These are phyloP conservation scores for Chamaenerion angustifolium DNA, from an alignment of 345 rosid species.

Conservation along the genomic window DNA sequence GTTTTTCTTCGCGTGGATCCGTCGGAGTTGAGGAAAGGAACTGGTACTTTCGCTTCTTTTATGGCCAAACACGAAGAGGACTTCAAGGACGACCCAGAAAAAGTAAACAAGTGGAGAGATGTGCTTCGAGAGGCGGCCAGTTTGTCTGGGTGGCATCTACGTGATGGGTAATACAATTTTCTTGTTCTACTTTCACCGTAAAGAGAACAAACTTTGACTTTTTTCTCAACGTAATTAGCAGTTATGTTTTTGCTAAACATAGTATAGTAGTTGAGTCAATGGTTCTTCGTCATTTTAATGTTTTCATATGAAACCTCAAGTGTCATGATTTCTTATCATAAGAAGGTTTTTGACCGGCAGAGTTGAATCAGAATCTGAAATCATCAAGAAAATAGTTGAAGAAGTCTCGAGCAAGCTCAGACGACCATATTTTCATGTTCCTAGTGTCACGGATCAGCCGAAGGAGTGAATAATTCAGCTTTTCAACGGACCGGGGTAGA, in stretches of 20 bases:
- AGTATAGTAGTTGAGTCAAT: neutral
- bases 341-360: neutral
- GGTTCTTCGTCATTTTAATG: neutral
- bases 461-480: too few species aligned
- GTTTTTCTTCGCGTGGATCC: constrained; percentile 13
- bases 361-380: constrained; percentile 3
- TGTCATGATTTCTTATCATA: neutral
- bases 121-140: constrained; percentile 8
- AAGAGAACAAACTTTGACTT: neutral
- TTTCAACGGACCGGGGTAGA: too few species aligned
- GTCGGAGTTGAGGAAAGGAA: constrained; percentile 8
- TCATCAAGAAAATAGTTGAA: constrained; percentile 7
- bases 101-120: constrained; percentile 9
- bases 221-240: neutral
- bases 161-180: constrained; percentile 2
- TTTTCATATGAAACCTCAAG: neutral
- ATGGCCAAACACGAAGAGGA: constrained; percentile 1
- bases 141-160: constrained; percentile 11
- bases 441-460: too few species aligned
- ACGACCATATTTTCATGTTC: neutral
- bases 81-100: neutral
- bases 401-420: constrained; percentile 9
- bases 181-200: neutral
- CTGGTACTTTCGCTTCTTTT: neutral
- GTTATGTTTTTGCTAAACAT: neutral